Evolutionary conservation across 306 rosid genomes (phyloP), one percentile per base, ranked within the genome.

Genomic region (Geum urbanum): DNA sequence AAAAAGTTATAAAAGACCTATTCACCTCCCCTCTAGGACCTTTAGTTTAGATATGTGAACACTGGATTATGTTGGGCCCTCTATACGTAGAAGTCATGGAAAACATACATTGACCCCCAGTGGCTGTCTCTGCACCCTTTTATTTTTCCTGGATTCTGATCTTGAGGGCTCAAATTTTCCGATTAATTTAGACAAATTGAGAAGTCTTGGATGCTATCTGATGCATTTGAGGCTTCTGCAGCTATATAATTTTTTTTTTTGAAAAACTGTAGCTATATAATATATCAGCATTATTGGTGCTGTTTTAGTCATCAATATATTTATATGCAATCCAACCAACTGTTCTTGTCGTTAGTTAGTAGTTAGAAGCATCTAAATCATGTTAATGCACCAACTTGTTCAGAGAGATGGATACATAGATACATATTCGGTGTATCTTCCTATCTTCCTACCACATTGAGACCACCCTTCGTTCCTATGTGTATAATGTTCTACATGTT

Each of bases 81-180:
- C 43, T 14, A 55, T 5, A 37, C 43, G 49, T 37, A 22, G 52
- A 37, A 39, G 7, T 5, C 61, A 40, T 68, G 35, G 66, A 22
- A 56, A 55, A 57, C 46, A 57, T 43, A 44, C 15, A 44, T 70
- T 70, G 74, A 70, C 66, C 74, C 74, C 10, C 2, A 52, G 6
- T n/a, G 4, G 43, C 18, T 12, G 40, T 51, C 24, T 18, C 20
- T 47, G 9, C 40, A 19, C 9, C 16, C 12, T 49, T 14, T 49
- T 49, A 6, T 52, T 7, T 8, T 52, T 24, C 10, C 9, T 14
- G 57, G 24, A 15, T 37, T 14, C 22, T 8, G 46, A 60, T 7
- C 46, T 60, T 45, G 0, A 37, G 22, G 20, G 46, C 13, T 60
- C 63, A 58, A 58, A 27, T 12, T 58, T 58, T 58, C 43, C 24